These are phyloP conservation scores for Rhododendron griersonianum DNA, from an alignment of 148 eudicot species.

Conservation along the genomic window DNA sequence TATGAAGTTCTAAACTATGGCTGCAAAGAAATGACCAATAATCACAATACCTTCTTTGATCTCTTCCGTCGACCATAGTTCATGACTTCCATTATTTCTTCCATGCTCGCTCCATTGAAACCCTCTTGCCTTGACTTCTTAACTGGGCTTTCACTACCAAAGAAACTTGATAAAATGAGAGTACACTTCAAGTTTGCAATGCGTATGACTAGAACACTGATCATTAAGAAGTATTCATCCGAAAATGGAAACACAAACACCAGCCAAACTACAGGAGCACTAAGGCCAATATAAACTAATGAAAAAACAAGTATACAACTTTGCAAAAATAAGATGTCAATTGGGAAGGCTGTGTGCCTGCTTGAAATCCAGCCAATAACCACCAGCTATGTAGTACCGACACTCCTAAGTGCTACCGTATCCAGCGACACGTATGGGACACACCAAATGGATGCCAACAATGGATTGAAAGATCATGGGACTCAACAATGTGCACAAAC, in stretches of 20 bases:
- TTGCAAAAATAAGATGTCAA: background rate
- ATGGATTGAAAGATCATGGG: background rate
- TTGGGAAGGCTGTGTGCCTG: background rate
- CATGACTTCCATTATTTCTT: slow-evolving; percentile 70
- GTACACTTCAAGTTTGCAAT: background rate
- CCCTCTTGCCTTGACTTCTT: slow-evolving; percentile 54
- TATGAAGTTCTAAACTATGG: background rate
- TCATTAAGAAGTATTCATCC: background rate
- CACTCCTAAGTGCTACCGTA: background rate
- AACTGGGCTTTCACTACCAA: slow-evolving; percentile 45
- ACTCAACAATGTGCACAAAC: background rate
- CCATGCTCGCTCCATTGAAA: slow-evolving; percentile 42
- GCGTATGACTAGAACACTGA: background rate
- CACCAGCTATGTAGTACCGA: background rate
- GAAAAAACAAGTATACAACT: background rate
- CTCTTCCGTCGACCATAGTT: slow-evolving; percentile 40
- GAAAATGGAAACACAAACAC: background rate
- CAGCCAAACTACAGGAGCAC: background rate
- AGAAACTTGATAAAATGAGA: slow-evolving; percentile 2
- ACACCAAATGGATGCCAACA: background rate
- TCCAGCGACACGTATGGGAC: background rate
- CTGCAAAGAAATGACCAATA: background rate
- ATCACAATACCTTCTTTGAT: slow-evolving; percentile 54
- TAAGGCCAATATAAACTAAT: background rate
- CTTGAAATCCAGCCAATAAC: background rate